Evolutionary conservation across 108 stramenopile genomes (phyloP), one percentile per base, ranked within the genome.

Genomic region (Cylindrotheca fusiformis): DNA sequence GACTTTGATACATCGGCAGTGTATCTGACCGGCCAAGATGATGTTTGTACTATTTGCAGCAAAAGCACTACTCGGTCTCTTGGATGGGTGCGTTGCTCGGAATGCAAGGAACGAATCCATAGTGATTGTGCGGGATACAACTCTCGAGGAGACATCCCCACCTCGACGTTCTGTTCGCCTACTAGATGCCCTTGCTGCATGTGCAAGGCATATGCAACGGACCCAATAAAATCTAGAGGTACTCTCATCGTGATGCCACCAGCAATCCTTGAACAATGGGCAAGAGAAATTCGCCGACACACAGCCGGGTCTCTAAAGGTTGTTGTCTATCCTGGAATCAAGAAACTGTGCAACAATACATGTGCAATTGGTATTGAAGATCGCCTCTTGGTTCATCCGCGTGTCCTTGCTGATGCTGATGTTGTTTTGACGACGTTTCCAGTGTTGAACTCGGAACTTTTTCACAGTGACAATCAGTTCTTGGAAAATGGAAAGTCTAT

Each of bases 211-310:
- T 41, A 28, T 27, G 29, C 32, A 24, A 62, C 21, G 22, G 44
- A 60, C 8, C 58, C 69, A 30, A 78, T 82, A 41, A 52, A 71
- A 24, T 79, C 78, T 54, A 54, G 79, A 32, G 86, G 83, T 6
- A 90, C 89, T 2, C 48, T 90, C 22, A 86, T 90, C 41, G 80
- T 90, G 8, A 80, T 79, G 2, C 89, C 89, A 10, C 70, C 81
- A 30, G 55, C 85, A 25, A 86, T 90, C 52, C 48, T 86, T 31
- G 28, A 58, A 49, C 89, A 90, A 65, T 90, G 89, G 89, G 58
- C 71, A 53, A 73, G 63, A 32, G 89, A 90, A 62, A 81, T 90
- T 36, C 44, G 57, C 14, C 55, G 71, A 27, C 89, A 90, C 55
- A 71, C 86, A 26, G 27, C 27, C 1, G 26, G 31, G 53, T 29